Percentiles rank a stretch among this genome's conserved stretches.
Conservation (phyloP, 345 rosid species). For the Eucalyptus melliodora region DNA sequence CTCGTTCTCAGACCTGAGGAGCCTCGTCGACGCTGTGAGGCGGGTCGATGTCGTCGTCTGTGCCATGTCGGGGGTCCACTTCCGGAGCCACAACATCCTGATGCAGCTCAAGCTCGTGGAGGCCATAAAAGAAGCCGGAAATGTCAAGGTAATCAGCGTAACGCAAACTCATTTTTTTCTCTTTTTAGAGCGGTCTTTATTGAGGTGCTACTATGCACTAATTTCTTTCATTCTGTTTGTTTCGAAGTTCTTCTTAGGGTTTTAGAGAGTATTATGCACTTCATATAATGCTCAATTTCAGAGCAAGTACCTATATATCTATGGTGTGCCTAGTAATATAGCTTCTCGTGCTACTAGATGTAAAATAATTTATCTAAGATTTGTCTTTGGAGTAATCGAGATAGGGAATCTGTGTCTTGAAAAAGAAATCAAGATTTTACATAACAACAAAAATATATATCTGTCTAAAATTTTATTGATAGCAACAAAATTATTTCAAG, state of each 20-base stretch:
- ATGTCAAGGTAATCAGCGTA: constrained; percentile 24
- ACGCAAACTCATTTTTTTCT: not conserved
- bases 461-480: not conserved
- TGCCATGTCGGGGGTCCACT: constrained; percentile 54
- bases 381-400: not conserved
- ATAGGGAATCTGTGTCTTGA: not conserved
- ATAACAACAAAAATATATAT: not conserved
- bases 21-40: constrained; percentile 42
- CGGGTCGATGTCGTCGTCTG: constrained; percentile 46
- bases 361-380: not conserved
- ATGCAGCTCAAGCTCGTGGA: constrained; percentile 49
- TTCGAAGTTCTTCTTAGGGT: not conserved
- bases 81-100: constrained; percentile 33
- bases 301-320: not conserved
- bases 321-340: not conserved
- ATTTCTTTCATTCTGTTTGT: not conserved
- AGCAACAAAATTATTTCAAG: not conserved
- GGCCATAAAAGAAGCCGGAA: constrained; percentile 63
- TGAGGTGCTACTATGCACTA: not conserved
- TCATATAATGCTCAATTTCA: not conserved
- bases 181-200: not conserved
- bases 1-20: constrained; percentile 28
- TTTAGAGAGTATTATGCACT: not conserved
- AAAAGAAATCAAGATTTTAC: not conserved
- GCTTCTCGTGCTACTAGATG: not conserved